Conservation (phyloP, 106 monocot genomes). For the Dactylorhiza incarnata region DNA sequence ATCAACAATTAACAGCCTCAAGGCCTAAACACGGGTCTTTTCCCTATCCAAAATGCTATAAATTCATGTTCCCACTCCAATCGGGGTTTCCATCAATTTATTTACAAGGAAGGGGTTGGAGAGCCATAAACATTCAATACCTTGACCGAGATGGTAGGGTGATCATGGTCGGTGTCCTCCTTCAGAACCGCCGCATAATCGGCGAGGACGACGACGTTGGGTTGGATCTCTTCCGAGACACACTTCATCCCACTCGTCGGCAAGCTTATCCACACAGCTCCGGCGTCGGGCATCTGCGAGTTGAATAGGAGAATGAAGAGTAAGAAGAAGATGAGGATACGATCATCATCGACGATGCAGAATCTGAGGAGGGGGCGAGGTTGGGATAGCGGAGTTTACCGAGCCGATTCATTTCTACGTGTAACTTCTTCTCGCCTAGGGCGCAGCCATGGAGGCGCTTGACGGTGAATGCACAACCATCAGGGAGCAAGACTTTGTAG, state of each 20-base stretch:
- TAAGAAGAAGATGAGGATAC: background rate
- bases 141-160: constrained; percentile 2
- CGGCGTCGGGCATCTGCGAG: constrained; percentile 7
- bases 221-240: constrained; percentile 65
- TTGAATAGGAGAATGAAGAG: background rate
- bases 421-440: no score
- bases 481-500: no score
- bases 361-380: no score
- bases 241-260: constrained; percentile 49
- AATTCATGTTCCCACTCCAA: background rate
- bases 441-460: no score
- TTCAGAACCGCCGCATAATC: constrained; percentile 32
- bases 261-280: constrained; percentile 40
- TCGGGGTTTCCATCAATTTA: background rate
- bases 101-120: background rate
- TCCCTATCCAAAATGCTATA: background rate
- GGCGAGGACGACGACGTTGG: constrained; percentile 48
- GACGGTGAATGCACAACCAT: no score
- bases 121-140: background rate
- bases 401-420: no score
- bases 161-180: constrained; percentile 9
- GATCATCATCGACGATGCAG: no score
- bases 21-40: background rate
- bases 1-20: background rate
- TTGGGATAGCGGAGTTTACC: no score